Evolutionary conservation across 768 basidiomycete genomes (phyloP).

Genomic region (Leccinellum albellum): DNA sequence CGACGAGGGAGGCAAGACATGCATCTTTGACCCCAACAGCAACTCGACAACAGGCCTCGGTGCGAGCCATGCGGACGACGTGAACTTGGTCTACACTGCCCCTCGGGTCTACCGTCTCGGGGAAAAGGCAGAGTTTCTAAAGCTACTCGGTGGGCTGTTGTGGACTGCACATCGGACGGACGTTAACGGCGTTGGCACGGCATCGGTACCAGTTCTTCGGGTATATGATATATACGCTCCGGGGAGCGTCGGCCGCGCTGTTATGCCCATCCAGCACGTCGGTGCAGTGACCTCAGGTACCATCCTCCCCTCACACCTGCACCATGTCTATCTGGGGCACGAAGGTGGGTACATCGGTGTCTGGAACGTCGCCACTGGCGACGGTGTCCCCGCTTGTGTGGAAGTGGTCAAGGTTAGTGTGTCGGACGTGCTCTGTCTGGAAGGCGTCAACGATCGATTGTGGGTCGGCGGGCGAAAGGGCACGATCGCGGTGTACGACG

Average conservation of each 20-base stretch:
- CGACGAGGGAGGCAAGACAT: constrained; percentile 82
- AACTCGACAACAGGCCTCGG: constrained; percentile 12
- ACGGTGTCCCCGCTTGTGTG: constrained; percentile 59
- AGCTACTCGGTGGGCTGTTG: constrained; percentile 67
- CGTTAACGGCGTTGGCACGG: constrained; percentile 36
- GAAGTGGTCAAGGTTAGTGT: constrained; percentile 77
- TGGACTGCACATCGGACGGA: constrained; percentile 76
- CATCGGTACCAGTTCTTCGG: constrained; percentile 68
- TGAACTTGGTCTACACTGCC: constrained; percentile 44
- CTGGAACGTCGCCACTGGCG: constrained; percentile 60
- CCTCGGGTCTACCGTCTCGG: constrained; percentile 64
- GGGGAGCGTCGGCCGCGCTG: constrained; percentile 48
- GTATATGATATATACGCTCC: constrained; percentile 74
- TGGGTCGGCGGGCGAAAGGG: constrained; percentile 90
- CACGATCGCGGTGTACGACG: constrained; percentile 77
- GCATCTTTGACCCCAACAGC: constrained; percentile 59
- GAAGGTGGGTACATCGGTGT: constrained; percentile 86
- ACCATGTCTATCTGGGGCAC: constrained; percentile 79
- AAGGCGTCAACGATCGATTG: constrained; percentile 77
- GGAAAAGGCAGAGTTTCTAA: constrained; percentile 80
- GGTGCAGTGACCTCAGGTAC: constrained; percentile 84
- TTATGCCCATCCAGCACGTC: constrained; percentile 64
- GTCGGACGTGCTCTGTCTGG: constrained; percentile 79
- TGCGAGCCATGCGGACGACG: constrained; percentile 34
- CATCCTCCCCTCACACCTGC: constrained; percentile 62